A percentile compares a stretch with the other conserved stretches of the same genome.
phyloP scores from a whole-genome alignment of 2,329 filamentous ascomycete genomes.

The Camillea tinctor region DNA sequence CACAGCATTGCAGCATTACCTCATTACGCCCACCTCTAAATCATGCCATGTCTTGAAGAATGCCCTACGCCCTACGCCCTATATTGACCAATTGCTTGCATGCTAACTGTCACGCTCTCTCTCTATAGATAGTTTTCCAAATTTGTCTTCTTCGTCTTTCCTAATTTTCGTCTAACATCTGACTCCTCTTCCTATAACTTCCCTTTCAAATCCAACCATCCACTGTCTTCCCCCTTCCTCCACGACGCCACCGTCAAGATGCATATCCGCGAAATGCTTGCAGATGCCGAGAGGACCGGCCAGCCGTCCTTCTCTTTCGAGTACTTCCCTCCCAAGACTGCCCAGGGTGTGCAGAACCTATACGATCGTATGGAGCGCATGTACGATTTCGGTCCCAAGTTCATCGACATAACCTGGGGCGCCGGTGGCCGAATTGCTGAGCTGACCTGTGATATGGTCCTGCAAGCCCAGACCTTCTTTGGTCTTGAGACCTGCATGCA shows the following conservation, averaged over 20 bases:
- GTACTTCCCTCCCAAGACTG: slow-evolving; percentile 98
- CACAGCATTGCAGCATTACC: too few species aligned
- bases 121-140: background rate
- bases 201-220: background rate
- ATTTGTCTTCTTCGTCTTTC: background rate
- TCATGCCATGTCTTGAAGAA: too few species aligned
- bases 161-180: background rate
- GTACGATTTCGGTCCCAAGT: slow-evolving; percentile 89
- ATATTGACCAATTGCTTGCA: background rate
- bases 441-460: slow-evolving; percentile 96
- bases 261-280: slow-evolving; percentile 93
- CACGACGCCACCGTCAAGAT: slow-evolving; percentile 54
- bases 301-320: slow-evolving; percentile 96
- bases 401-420: slow-evolving; percentile 98
- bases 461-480: slow-evolving; percentile 90
- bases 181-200: background rate
- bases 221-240: background rate
- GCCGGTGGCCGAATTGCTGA: slow-evolving; percentile 89
- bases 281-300: slow-evolving; percentile 73
- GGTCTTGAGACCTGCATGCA: slow-evolving; percentile 99
- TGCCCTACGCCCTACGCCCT: background rate
- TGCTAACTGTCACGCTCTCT: background rate
- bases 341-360: slow-evolving; percentile 95
- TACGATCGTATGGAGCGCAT: slow-evolving; percentile 99
- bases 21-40: too few species aligned